These are phyloP conservation scores for Piper longum DNA, from an alignment of 164 flowering plant species.

Conservation along the genomic window DNA sequence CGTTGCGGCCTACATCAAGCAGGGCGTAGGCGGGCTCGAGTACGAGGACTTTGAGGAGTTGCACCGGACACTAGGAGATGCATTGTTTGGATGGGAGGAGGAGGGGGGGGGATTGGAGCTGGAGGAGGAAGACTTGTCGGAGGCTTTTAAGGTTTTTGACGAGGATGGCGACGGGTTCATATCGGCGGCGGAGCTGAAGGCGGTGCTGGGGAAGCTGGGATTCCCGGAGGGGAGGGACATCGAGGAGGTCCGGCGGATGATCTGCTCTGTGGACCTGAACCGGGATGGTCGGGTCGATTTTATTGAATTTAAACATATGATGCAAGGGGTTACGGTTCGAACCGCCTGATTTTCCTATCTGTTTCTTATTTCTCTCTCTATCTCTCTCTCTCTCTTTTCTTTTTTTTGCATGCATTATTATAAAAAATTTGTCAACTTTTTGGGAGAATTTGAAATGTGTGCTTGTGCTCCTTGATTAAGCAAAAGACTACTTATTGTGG, in stretches of 20 bases:
- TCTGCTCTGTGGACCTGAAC: slow-evolving; percentile 50
- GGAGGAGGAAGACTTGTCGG: slow-evolving; percentile 49
- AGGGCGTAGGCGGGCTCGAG: slow-evolving; percentile 35
- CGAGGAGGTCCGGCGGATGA: slow-evolving; percentile 51
- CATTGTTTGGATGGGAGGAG: slow-evolving; percentile 15
- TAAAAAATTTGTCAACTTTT: no score
- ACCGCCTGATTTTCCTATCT: not conserved
- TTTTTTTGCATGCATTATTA: no score
- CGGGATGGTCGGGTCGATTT: slow-evolving; percentile 72
- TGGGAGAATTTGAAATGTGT: no score
- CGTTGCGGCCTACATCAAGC: slow-evolving; percentile 26
- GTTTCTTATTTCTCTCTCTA: no score
- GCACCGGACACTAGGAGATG: slow-evolving; percentile 34
- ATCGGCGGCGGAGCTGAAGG: slow-evolving; percentile 58
- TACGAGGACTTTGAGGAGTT: slow-evolving; percentile 44
- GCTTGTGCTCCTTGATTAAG: no score
- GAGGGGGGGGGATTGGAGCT: slow-evolving; percentile 4
- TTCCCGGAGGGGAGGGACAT: slow-evolving; percentile 46
- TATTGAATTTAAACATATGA: slow-evolving; percentile 76
- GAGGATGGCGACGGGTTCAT: slow-evolving; percentile 78
- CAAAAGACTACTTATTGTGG: no score
- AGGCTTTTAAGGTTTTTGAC: slow-evolving; percentile 88
- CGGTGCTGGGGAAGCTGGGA: slow-evolving; percentile 51
- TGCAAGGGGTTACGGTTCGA: slow-evolving; percentile 30
- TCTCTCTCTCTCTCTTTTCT: no score